Conservation (phyloP, 176 grass and related monocot species). For the Alloteropsis semialata region DNA sequence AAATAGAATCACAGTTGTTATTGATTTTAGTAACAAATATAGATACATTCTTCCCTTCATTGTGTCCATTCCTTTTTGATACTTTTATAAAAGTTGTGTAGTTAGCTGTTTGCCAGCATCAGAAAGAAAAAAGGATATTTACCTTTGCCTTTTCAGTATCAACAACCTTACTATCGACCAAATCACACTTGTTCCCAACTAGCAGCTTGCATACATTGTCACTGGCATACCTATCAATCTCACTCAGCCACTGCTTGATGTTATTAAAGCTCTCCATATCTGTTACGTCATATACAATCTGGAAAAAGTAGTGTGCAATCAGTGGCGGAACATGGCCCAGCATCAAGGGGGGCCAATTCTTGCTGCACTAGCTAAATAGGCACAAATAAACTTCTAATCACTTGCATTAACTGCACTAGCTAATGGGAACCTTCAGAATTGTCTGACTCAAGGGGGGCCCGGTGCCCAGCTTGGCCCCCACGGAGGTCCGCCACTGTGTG, state of each 20-base stretch:
- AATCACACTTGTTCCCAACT: constrained; percentile 92
- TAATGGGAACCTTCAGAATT: too few relatives aligned
- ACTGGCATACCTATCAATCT: constrained; percentile 97
- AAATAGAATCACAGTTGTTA: not conserved
- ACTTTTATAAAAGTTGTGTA: not conserved
- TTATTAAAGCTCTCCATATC: constrained; percentile 91
- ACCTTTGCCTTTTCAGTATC: constrained; percentile 86
- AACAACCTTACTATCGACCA: constrained; percentile 84
- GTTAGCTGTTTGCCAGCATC: not conserved
- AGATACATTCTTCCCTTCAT: not conserved
- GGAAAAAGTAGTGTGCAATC: constrained; percentile 3
- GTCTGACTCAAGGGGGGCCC: too few relatives aligned
- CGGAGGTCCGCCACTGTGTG: too few relatives aligned
- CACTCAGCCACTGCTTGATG: constrained; percentile 88
- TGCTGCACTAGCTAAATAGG: too few relatives aligned
- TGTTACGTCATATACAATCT: constrained; percentile 95
- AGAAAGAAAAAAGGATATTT: not conserved
- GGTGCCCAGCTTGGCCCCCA: too few relatives aligned
- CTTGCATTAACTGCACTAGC: too few relatives aligned
- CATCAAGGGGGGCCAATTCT: too few relatives aligned
- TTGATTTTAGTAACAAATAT: not conserved
- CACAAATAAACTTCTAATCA: too few relatives aligned
- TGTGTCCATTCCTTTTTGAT: not conserved
- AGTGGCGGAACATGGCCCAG: too few relatives aligned
- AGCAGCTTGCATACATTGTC: constrained; percentile 96